Evolutionary conservation across 768 basidiomycete genomes (phyloP), one percentile per base, ranked within the genome.

Genomic region (Cytidiella melzeri): DNA sequence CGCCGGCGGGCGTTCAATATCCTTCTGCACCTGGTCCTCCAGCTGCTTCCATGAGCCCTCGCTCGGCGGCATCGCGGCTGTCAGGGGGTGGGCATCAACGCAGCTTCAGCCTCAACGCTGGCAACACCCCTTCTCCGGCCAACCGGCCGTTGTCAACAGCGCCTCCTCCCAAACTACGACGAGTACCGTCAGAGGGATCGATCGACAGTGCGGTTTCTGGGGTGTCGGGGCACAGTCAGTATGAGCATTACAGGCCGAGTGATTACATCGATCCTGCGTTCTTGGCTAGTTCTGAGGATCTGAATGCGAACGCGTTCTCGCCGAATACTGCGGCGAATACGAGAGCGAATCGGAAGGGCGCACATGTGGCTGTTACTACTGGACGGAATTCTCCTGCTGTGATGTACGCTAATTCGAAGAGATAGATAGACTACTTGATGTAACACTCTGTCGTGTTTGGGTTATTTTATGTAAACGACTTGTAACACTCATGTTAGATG

Each of bases 81-180:
- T 57, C 60, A 7, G 63, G 50, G 9, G 30, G 30, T 34, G n/a
- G n/a, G 15, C 59, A 58, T 43, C 47, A 55, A 19, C 60, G 60
- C 20, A 61, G 57, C 53, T 48, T 62, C n/a, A 63, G 64, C 54
- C 27, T 63, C 41, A 55, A 62, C 53, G 64, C 64, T 13, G 62
- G 61, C 19, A 57, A 54, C 26, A 65, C 64, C 7, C 64, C 62
- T 11, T 54, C 53, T 12, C 47, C 41, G 47, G n/a, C 53, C 13
- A 36, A 47, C 5, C 59, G 57, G 5, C 58, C 57, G 18, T 55
- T 64, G 10, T 60, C 59, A 9, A 47, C 41, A 5, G 45, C 34
- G 28, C 43, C 52, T 5, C 45, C 50, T 28, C 42, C 48, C 19
- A 36, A 47, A 27, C 49, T 62, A 4, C 50, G 55, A 23, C 60